Percentiles rank a stretch among this genome's conserved stretches.
Conservation (phyloP, 2,329 filamentous ascomycete genomes). For the Graphium sp. region DNA sequence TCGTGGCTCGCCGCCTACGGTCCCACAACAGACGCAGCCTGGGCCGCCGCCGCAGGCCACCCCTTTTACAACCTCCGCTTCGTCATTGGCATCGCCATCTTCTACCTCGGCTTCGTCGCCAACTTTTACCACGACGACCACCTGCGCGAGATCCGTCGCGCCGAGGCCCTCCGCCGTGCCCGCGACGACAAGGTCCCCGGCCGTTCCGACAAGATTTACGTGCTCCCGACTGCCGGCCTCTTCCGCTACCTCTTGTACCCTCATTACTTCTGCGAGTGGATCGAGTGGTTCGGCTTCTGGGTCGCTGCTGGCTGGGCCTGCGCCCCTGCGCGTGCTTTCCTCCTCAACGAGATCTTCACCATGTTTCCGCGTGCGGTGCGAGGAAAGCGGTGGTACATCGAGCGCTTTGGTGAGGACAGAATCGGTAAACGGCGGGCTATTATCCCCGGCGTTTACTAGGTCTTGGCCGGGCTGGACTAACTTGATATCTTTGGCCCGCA, state of each 20-base stretch:
- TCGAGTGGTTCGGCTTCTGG: conserved; percentile 88
- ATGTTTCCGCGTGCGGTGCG: conserved; percentile 79
- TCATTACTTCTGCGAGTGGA: conserved; percentile 93
- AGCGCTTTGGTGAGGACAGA: conserved; percentile 74
- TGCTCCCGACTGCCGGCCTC: conserved; percentile 67
- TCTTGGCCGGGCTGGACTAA: too few species aligned
- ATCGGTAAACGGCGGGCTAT: conserved; percentile 61
- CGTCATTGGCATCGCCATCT: conserved; percentile 52
- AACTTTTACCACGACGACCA: conserved; percentile 88
- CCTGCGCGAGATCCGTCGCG: conserved; percentile 68
- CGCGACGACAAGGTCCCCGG: conserved; percentile 12
- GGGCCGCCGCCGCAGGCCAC: conserved; percentile 21
- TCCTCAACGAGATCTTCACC: conserved; percentile 73
- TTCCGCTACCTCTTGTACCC: conserved; percentile 76
- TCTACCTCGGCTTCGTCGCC: conserved; percentile 55
- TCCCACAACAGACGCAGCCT: conserved; percentile 37
- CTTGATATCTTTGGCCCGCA: too few species aligned
- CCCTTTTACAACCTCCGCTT: conserved; percentile 25
- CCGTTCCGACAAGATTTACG: conserved; percentile 65
- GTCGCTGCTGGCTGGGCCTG: conserved; percentile 52
- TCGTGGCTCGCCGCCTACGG: conserved; percentile 74
- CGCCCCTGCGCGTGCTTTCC: conserved; percentile 62
- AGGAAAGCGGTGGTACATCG: conserved; percentile 72
- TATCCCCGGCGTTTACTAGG: conserved; percentile 30
- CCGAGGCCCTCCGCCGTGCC: conserved; percentile 43